Evolutionary conservation across 2,329 filamentous ascomycete species (phyloP), one percentile per base, ranked within the genome.

Genomic region (Rhytidhysteron rufulum): DNA sequence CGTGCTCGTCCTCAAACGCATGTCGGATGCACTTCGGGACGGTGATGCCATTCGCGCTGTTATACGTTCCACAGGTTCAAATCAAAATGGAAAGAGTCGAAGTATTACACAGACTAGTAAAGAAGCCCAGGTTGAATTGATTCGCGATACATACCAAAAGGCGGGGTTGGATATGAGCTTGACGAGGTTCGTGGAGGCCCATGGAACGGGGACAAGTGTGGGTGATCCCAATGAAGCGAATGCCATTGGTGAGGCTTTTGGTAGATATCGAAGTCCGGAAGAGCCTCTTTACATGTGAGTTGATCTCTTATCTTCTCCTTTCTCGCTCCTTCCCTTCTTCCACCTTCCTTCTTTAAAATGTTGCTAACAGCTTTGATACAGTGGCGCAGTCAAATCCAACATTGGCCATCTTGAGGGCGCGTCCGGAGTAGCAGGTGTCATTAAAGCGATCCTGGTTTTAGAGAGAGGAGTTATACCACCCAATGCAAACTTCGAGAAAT

Each of bases 181-280:
- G 13, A 30, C 35, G 6, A 32, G 16, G 19, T 43, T 43, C 10
- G 32, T 43, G 15, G 40, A 45, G 20, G 37, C 32, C 13, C 43
- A 81, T 48, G 78, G 77, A 10, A 80, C 77, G 0, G 77, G 77
- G 4, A 80, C 77, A 2, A 68, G 71, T 32, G 76, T 71, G 2
- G 75, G 77, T 4, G 44, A 47, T 15, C 41, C 44, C 2, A 44
- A 43, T 13, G 49, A 53, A 31, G 40, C 41, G 1, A 31, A 21
- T 2, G 48, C 45, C 4, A 19, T 47, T 9, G 24, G n/a, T 16
- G 20, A n/a, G 5, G 21, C 20, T 7, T 31, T 42, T 20, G 25
- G 49, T 10, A 15, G 17, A 3, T n/a, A n/a, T n/a, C n/a, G n/a
- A n/a, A n/a, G n/a, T n/a, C n/a, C n/a, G n/a, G n/a, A n/a, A n/a